phyloP scores from a whole-genome alignment of 345 rosid species.

The Gossypium longicalyx region DNA sequence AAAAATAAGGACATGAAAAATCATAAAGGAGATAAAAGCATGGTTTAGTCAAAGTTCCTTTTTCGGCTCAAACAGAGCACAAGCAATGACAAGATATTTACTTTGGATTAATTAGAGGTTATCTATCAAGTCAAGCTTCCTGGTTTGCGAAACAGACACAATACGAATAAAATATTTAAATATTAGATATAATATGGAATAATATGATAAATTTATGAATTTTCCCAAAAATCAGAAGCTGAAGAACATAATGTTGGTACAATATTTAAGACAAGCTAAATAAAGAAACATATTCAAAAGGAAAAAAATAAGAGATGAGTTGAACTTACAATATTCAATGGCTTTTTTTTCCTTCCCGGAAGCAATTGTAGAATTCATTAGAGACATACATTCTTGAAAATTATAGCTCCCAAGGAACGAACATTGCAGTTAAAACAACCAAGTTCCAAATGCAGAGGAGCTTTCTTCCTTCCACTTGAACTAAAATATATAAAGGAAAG shows the following conservation, averaged over 20 bases:
- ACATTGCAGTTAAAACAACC: background rate
- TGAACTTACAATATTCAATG: background rate
- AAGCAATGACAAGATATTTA: background rate
- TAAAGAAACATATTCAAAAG: background rate
- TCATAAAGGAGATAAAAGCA: background rate
- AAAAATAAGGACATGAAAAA: background rate
- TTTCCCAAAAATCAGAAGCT: background rate
- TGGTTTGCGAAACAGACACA: background rate
- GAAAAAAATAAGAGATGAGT: background rate
- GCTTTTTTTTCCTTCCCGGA: background rate
- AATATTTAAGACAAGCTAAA: background rate
- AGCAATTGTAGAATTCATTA: background rate
- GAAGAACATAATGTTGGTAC: background rate
- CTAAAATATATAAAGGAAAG: background rate
- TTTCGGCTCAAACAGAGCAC: background rate
- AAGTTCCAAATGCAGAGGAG: background rate
- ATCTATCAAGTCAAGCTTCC: constrained; percentile 7
- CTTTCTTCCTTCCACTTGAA: background rate
- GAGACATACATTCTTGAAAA: background rate
- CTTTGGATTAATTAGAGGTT: constrained; percentile 1
- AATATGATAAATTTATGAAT: background rate
- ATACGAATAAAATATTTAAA: too few relatives aligned
- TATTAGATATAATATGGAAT: too few relatives aligned
- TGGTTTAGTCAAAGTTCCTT: background rate
- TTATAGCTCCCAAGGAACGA: background rate